phyloP scores from a whole-genome alignment of 2,329 filamentous ascomycete species.

The Pyrenochaeta sp. region DNA sequence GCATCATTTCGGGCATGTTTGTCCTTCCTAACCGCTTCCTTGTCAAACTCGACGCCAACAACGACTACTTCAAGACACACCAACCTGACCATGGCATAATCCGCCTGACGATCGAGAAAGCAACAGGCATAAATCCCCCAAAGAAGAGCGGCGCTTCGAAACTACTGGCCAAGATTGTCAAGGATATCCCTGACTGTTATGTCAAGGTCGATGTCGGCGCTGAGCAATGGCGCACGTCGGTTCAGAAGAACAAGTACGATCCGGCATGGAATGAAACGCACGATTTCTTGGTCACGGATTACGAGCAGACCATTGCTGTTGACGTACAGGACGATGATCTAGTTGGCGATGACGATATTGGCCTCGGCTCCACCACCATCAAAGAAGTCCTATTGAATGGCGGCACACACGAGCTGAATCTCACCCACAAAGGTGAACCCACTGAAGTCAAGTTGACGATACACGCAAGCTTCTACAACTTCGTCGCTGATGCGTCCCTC shows the following conservation, averaged over 20 bases:
- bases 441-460: conserved; percentile 50
- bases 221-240: conserved; percentile 56
- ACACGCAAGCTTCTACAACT: conserved; percentile 53
- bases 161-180: conserved; percentile 55
- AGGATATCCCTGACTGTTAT: conserved; percentile 60
- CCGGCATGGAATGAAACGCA: conserved; percentile 60
- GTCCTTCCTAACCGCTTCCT: conserved; percentile 61
- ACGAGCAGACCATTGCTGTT: conserved; percentile 54
- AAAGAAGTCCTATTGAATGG: conserved; percentile 54
- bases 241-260: conserved; percentile 53
- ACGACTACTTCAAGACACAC: conserved; percentile 60
- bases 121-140: conserved; percentile 49
- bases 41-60: conserved; percentile 57
- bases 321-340: conserved; percentile 58
- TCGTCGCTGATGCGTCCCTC: conserved; percentile 48
- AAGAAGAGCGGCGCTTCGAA: conserved; percentile 52
- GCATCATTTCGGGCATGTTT: conserved; percentile 56
- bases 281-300: conserved; percentile 58
- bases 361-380: conserved; percentile 52
- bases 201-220: conserved; percentile 56
- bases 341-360: conserved; percentile 56
- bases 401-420: conserved; percentile 52
- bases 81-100: conserved; percentile 55
- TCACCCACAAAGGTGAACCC: conserved; percentile 50
- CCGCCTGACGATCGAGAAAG: conserved; percentile 55